Percentiles rank a stretch among this genome's conserved stretches.
phyloP scores from a whole-genome alignment of 768 basidiomycete species.

The Trametes punicea region DNA sequence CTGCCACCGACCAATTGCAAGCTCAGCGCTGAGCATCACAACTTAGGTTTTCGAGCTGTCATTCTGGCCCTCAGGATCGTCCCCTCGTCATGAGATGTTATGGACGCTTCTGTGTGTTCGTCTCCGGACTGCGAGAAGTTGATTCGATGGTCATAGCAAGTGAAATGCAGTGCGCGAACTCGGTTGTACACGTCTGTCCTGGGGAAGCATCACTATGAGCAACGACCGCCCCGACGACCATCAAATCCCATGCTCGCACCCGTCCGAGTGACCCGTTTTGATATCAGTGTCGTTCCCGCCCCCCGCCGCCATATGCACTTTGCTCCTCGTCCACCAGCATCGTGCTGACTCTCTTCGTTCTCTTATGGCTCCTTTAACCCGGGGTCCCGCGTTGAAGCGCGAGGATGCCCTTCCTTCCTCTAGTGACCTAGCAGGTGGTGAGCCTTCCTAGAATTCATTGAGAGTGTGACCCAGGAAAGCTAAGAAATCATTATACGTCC shows the following conservation, averaged over 20 bases:
- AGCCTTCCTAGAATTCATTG: not conserved
- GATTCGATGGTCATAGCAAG: not conserved
- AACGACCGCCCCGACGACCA: constrained; percentile 19
- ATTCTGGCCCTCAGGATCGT: too few relatives aligned
- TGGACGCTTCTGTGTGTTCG: too few relatives aligned
- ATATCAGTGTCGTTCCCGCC: constrained; percentile 1
- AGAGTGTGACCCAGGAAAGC: not conserved
- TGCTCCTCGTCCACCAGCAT: constrained; percentile 13
- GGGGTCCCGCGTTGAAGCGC: constrained; percentile 19
- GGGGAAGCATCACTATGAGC: constrained; percentile 7
- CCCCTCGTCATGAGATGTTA: too few relatives aligned
- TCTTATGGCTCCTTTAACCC: constrained; percentile 16
- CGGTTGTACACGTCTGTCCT: not conserved
- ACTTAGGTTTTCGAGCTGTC: too few relatives aligned
- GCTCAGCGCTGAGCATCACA: too few relatives aligned
- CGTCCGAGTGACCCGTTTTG: not conserved
- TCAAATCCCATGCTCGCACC: constrained; percentile 9
- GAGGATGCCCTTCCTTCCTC: constrained; percentile 13
- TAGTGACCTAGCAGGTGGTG: constrained; percentile 16
- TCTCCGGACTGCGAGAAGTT: too few relatives aligned
- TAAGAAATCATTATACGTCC: not conserved
- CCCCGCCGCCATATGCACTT: constrained; percentile 4
- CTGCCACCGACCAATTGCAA: too few relatives aligned
- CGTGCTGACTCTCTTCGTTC: constrained; percentile 4
- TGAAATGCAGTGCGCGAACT: constrained; percentile 4